Percentiles rank a stretch among this genome's conserved stretches.
These are phyloP conservation scores for Viola odorata DNA, from an alignment of 345 rosid genomes.

Conservation along the genomic window DNA sequence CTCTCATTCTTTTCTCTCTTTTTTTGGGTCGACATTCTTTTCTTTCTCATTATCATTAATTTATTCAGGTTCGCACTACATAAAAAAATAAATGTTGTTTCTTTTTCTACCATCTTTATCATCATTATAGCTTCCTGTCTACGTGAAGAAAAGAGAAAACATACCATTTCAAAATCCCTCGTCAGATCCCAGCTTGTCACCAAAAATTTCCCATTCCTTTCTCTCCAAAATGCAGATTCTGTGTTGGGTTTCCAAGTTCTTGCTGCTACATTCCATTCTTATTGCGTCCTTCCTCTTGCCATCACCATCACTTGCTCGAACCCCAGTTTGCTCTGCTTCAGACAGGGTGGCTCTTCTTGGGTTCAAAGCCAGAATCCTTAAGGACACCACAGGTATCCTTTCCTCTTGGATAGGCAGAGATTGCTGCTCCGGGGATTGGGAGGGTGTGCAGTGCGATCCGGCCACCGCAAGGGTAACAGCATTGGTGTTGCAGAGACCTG, in stretches of 20 bases:
- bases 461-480: conserved; percentile 61
- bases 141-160: conserved; percentile 41
- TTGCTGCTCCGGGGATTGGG: conserved; percentile 89
- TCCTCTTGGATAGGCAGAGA: conserved; percentile 69
- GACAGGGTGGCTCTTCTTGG: conserved; percentile 69
- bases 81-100: background rate
- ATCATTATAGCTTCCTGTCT: conserved; percentile 71
- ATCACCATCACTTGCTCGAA: conserved; percentile 18
- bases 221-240: conserved; percentile 61
- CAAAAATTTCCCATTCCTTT: conserved; percentile 6
- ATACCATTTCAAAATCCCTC: conserved; percentile 23
- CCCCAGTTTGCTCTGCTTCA: conserved; percentile 44
- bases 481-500: conserved; percentile 46
- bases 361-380: conserved; percentile 64
- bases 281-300: conserved; percentile 11
- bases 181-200: conserved; percentile 30
- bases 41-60: too few species aligned
- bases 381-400: conserved; percentile 62
- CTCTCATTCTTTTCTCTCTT: too few species aligned
- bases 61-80: too few species aligned
- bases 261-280: conserved; percentile 31
- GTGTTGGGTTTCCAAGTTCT: conserved; percentile 46
- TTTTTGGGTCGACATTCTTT: too few species aligned
- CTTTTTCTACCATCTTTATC: conserved; percentile 23
- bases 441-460: conserved; percentile 68